phyloP scores from a whole-genome alignment of 306 rosid species.

The Coriaria nepalensis region DNA sequence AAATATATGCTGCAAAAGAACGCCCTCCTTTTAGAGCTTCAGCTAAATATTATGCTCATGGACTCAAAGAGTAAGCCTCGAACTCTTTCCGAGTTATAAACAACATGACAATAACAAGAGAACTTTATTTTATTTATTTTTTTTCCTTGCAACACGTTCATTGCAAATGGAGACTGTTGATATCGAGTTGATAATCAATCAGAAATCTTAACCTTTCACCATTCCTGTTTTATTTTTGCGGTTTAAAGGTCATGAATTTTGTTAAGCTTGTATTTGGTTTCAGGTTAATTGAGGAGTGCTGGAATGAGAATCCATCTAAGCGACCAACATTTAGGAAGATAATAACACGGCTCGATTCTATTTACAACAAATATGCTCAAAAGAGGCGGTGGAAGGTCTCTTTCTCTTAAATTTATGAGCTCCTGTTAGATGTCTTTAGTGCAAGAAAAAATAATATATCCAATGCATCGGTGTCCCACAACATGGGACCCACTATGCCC shows the following conservation, averaged over 20 bases:
- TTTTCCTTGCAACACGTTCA: background rate
- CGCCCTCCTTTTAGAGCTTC: constrained; percentile 86
- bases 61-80: constrained; percentile 59
- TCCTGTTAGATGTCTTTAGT: too few relatives aligned
- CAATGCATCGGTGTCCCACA: too few relatives aligned
- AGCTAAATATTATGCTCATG: constrained; percentile 53
- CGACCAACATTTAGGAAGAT: constrained; percentile 87
- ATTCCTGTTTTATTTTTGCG: constrained; percentile 3
- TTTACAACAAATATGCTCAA: constrained; percentile 39
- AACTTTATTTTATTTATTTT: constrained; percentile 3
- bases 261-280: constrained; percentile 8
- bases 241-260: too few relatives aligned
- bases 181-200: too few relatives aligned
- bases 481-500: too few relatives aligned
- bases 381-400: constrained; percentile 81
- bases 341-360: constrained; percentile 53
- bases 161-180: too few relatives aligned
- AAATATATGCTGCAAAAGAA: constrained; percentile 45
- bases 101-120: too few relatives aligned
- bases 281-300: constrained; percentile 84
- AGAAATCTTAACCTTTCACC: background rate
- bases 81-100: too few relatives aligned
- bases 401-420: constrained; percentile 2
- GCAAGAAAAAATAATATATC: too few relatives aligned
- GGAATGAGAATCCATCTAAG: constrained; percentile 77